These are phyloP conservation scores for Tetraselmis striata DNA, from an alignment of 139 green algal genomes.

Conservation along the genomic window DNA sequence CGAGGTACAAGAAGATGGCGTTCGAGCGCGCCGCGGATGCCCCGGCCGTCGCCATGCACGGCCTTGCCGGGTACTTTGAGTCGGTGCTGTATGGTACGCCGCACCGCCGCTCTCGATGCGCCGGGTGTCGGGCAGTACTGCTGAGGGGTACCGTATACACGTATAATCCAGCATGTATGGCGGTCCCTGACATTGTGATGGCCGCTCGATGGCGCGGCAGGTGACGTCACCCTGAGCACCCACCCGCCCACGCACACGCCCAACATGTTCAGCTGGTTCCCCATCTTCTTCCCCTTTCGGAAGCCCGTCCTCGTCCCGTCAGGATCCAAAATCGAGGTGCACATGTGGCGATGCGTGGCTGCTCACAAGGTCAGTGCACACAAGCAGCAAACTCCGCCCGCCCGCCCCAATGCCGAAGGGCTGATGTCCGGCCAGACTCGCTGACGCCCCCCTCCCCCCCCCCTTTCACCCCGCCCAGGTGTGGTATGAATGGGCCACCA, in stretches of 20 bases:
- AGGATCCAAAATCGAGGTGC: constrained; percentile 46
- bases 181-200: too few species aligned
- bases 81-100: constrained; percentile 65
- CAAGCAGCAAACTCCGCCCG: too few species aligned
- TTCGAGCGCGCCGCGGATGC: constrained; percentile 43
- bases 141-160: too few species aligned
- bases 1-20: constrained; percentile 40
- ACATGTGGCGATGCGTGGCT: constrained; percentile 80
- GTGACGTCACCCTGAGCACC: constrained; percentile 78
- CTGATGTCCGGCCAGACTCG: too few species aligned
- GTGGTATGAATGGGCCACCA: constrained; percentile 89
- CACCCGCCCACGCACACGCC: constrained; percentile 82
- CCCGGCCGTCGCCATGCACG: constrained; percentile 61
- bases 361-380: constrained; percentile 77
- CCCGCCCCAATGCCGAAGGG: too few species aligned
- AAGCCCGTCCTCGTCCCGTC: constrained; percentile 61
- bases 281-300: constrained; percentile 94
- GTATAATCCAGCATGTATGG: too few species aligned
- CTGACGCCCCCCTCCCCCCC: too few species aligned
- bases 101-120: too few species aligned
- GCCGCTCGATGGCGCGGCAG: too few species aligned
- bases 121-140: too few species aligned
- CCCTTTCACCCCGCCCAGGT: too few species aligned
- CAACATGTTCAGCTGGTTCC: constrained; percentile 91
- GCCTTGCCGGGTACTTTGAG: constrained; percentile 97